Base-by-base conservation (phyloP, 345 rosid genomes). In the Hirschfeldia incana region DNA sequence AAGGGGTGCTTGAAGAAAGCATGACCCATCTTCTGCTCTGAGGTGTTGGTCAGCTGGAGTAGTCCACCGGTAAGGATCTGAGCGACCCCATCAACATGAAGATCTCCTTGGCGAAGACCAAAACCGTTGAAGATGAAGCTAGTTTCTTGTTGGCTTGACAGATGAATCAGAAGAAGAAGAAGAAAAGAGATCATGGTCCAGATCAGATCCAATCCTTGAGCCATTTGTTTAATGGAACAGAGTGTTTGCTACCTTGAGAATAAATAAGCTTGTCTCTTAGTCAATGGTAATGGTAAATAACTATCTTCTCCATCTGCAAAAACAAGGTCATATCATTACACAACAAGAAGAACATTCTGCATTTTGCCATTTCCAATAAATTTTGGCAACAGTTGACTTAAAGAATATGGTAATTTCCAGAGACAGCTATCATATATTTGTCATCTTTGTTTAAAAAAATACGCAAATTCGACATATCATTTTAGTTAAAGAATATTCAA, bases 21-120 rank as follows among this genome's bases (percentile, higher is more conserved):
- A 61, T 84, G 88, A 13, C 87, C 92, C 21, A 11, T 49, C 15
- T 84, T 28, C 2, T 67, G 63, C 15, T 80, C 5, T 39, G 88
- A 82, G 67, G 81, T 82, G 79, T 89, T 84, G 49, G 96, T 89
- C 5, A 91, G 85, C 83, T 86, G 86, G 69, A 88, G 70, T 0
- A 88, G 68, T 53, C 96, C 92, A 71, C 73, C 68, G 27, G 84
- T 75, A 13, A 80, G 87, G 77, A 88, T 77, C 1, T 68, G 64
- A 17, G 93, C 90, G 21, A 58, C 64, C 4, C 88, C 90, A 37
- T 73, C 85, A 28, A 85, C 80, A 46, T 13, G 29, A 53, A 81
- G 61, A 60, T 82, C 85, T 16, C 85, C 74, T 26, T 72, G 85
- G 11, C 7, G 26, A 81, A 89, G n/a, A n/a, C n/a, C n/a, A n/a